phyloP scores from a whole-genome alignment of 495 filamentous ascomycete genomes.

The Xylaria nigripes region DNA sequence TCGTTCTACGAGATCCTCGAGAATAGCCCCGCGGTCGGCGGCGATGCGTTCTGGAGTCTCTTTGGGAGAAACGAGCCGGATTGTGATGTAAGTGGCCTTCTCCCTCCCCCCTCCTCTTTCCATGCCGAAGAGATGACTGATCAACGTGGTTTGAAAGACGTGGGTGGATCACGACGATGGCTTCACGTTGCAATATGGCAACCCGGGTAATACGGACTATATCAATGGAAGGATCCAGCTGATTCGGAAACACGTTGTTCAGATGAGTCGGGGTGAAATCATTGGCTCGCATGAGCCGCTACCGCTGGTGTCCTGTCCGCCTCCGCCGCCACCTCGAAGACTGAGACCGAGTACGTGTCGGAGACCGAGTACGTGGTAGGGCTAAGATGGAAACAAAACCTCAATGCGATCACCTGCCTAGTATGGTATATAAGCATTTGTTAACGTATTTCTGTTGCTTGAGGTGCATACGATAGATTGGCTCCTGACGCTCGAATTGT shows the following conservation, averaged over 20 bases:
- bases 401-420: too few relatives aligned
- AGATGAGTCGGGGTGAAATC: slow-evolving; percentile 28
- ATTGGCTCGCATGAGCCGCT: slow-evolving; percentile 20
- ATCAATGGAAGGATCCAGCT: slow-evolving; percentile 34
- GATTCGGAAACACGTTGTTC: slow-evolving; percentile 39
- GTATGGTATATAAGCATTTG: too few relatives aligned
- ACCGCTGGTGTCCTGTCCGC: slow-evolving; percentile 25
- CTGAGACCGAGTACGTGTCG: not conserved
- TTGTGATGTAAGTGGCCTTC: slow-evolving; percentile 32
- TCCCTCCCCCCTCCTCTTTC: not conserved
- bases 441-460: too few relatives aligned
- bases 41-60: slow-evolving; percentile 44
- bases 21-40: slow-evolving; percentile 30
- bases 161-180: slow-evolving; percentile 38
- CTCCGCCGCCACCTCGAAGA: slow-evolving; percentile 8
- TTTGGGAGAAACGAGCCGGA: slow-evolving; percentile 46
- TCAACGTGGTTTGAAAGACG: slow-evolving; percentile 14
- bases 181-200: slow-evolving; percentile 41
- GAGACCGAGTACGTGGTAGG: too few relatives aligned
- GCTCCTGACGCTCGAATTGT: too few relatives aligned
- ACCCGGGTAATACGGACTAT: slow-evolving; percentile 36
- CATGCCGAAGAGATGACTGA: not conserved
- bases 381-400: too few relatives aligned
- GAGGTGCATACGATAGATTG: too few relatives aligned
- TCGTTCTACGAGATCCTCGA: slow-evolving; percentile 41